phyloP scores from a whole-genome alignment of 2,329 filamentous ascomycete genomes.

The Calycina herbarum region DNA sequence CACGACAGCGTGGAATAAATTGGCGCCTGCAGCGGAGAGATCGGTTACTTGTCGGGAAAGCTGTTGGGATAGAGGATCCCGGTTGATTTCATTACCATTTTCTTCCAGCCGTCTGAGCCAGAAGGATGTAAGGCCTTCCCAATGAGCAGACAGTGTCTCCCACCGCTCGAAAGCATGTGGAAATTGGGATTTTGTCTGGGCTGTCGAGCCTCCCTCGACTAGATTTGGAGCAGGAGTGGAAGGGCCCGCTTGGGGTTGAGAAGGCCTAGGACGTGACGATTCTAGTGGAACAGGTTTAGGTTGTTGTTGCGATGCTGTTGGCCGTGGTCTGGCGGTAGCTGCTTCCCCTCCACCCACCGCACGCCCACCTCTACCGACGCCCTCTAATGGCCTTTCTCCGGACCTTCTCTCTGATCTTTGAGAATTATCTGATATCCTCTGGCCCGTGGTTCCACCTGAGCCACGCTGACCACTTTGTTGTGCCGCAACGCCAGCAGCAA shows the following conservation, averaged over 20 bases:
- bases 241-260: constrained; percentile 17
- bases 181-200: constrained; percentile 65
- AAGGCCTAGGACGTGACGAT: constrained; percentile 18
- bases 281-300: constrained; percentile 25
- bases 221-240: constrained; percentile 15
- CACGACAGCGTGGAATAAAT: constrained; percentile 95
- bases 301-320: constrained; percentile 30
- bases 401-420: constrained; percentile 35
- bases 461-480: constrained; percentile 29
- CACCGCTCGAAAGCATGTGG: constrained; percentile 97
- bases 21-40: constrained; percentile 93
- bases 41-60: constrained; percentile 93
- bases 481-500: constrained; percentile 52
- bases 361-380: constrained; percentile 30
- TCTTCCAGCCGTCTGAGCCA: constrained; percentile 94
- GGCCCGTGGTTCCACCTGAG: constrained; percentile 28
- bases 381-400: constrained; percentile 28
- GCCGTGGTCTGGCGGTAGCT: constrained; percentile 33
- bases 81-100: constrained; percentile 80
- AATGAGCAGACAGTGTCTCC: constrained; percentile 95
- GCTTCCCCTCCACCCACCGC: constrained; percentile 33
- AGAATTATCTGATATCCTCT: constrained; percentile 36
- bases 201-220: constrained; percentile 18
- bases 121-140: constrained; percentile 95
- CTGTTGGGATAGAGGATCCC: constrained; percentile 81